phyloP scores from a whole-genome alignment of 768 basidiomycete species.

The Lyophyllum atratum region DNA sequence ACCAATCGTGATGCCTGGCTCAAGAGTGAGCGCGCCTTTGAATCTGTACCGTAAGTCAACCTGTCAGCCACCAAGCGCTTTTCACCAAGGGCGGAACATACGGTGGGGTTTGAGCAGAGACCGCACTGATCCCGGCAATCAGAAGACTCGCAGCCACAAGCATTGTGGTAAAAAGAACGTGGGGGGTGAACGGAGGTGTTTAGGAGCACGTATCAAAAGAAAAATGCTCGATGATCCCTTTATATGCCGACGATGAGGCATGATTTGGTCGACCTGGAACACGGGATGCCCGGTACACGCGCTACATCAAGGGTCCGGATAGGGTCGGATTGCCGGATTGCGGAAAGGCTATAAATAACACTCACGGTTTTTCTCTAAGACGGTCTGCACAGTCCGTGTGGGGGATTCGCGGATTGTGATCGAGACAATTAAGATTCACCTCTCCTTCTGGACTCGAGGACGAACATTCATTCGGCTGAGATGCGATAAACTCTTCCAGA shows the following conservation, averaged over 20 bases:
- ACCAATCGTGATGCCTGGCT: constrained; percentile 46
- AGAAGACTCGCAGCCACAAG: constrained; percentile 5
- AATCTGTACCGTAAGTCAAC: constrained; percentile 28
- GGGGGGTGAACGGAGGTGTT: neutral
- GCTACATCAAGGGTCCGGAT: neutral
- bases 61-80: neutral
- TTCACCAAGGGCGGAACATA: neutral
- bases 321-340: too few relatives aligned
- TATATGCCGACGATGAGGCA: neutral
- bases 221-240: neutral
- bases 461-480: too few relatives aligned
- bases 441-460: too few relatives aligned
- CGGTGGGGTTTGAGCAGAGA: constrained; percentile 30
- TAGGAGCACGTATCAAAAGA: neutral
- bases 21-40: constrained; percentile 42
- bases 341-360: neutral
- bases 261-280: neutral
- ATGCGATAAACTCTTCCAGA: too few relatives aligned
- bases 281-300: neutral
- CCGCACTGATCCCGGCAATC: constrained; percentile 17
- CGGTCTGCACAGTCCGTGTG: neutral
- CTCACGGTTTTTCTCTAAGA: neutral
- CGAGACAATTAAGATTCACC: too few relatives aligned
- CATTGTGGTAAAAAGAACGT: constrained; percentile 14
- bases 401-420: neutral